Percentiles rank a stretch among this genome's conserved stretches.
phyloP scores from a whole-genome alignment of 139 green algal species.

The Choricystis sp. region DNA sequence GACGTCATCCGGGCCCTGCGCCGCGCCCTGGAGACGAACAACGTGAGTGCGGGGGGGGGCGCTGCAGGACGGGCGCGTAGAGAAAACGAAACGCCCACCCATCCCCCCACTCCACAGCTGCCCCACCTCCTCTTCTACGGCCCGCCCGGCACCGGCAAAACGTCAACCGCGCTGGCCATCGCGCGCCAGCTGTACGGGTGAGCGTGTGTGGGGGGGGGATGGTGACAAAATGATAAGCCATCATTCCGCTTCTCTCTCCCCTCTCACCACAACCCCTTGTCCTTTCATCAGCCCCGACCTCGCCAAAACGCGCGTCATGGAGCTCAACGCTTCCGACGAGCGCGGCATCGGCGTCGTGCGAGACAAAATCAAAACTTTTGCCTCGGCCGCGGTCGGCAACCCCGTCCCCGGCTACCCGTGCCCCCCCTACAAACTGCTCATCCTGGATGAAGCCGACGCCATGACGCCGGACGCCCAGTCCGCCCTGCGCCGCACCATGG shows the following conservation, averaged over 20 bases:
- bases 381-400: constrained; percentile 52
- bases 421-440: constrained; percentile 91
- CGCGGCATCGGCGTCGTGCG: constrained; percentile 44
- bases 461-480: constrained; percentile 98
- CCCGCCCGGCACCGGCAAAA: constrained; percentile 95
- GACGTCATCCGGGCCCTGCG: constrained; percentile 81
- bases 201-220: neutral
- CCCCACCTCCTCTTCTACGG: constrained; percentile 98
- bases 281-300: constrained; percentile 21
- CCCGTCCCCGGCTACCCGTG: constrained; percentile 63
- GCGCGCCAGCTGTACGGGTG: constrained; percentile 58
- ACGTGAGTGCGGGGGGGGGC: constrained; percentile 24
- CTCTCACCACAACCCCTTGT: neutral
- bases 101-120: no score
- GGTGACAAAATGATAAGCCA: neutral
- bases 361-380: constrained; percentile 95
- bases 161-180: constrained; percentile 82
- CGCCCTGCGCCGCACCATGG: constrained; percentile 90
- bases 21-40: constrained; percentile 64
- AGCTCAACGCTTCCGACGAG: constrained; percentile 88
- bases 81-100: neutral
- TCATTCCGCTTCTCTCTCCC: neutral
- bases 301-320: constrained; percentile 58
- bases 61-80: no score
- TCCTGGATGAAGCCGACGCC: constrained; percentile 95